A percentile compares a stretch with the other conserved stretches of the same genome.
Evolutionary conservation across 805 yeast genomes (phyloP).

Genomic region (Candida pseudofarinosa): DNA sequence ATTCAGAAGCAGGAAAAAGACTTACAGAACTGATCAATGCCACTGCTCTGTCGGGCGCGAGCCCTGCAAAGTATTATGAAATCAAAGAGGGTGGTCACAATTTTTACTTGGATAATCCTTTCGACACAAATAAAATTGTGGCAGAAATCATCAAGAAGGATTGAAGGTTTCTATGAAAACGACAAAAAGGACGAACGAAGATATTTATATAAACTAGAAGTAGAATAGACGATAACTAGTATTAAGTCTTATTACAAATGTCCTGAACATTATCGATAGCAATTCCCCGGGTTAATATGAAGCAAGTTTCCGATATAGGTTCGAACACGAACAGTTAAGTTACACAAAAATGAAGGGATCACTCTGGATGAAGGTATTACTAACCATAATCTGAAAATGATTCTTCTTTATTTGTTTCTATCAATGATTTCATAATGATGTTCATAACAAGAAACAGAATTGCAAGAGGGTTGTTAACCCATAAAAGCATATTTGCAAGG

Average conservation of each 20-base stretch:
- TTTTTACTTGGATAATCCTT: constrained; percentile 42
- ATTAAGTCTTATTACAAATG: no score
- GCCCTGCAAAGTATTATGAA: constrained; percentile 18
- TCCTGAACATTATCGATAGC: no score
- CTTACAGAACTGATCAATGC: constrained; percentile 21
- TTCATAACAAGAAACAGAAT: background rate
- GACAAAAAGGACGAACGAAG: no score
- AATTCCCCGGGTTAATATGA: no score
- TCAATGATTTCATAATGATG: background rate
- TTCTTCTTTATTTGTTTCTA: background rate
- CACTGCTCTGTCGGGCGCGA: constrained; percentile 13
- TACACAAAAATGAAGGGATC: background rate
- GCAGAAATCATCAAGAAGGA: constrained; percentile 4
- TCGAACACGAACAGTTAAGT: no score
- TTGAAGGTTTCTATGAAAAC: constrained; percentile 61
- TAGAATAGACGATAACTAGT: no score
- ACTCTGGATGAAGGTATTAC: background rate
- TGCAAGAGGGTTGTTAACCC: background rate
- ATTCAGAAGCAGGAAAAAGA: constrained; percentile 47
- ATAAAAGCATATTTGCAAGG: constrained; percentile 11
- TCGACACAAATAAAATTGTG: constrained; percentile 32
- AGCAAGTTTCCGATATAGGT: no score
- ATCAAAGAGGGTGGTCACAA: constrained; percentile 42
- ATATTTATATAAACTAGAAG: no score
- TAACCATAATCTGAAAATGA: background rate